These are phyloP conservation scores for Cutaneotrichosporon sp. DNA, from an alignment of 1,284 basidiomycete genomes.

Conservation along the genomic window DNA sequence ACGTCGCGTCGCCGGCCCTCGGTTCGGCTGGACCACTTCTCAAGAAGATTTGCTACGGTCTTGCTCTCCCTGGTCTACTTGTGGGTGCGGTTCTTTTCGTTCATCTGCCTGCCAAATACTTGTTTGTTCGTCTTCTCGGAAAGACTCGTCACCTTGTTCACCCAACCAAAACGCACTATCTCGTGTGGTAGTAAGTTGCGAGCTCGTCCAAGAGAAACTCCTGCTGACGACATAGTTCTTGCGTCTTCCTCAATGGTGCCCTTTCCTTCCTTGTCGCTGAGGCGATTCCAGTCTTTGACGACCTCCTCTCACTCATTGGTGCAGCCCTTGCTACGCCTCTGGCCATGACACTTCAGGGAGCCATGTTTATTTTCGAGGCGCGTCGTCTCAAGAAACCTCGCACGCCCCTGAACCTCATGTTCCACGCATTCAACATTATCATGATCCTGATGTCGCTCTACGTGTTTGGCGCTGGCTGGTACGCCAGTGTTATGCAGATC, in stretches of 20 bases:
- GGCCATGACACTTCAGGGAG: slow-evolving; percentile 1
- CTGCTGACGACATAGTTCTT: slow-evolving; percentile 17
- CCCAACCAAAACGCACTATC: slow-evolving; percentile 57
- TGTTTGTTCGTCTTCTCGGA: slow-evolving; percentile 21
- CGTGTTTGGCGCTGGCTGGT: slow-evolving; percentile 15
- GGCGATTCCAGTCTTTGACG: slow-evolving; percentile 16
- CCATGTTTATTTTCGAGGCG: slow-evolving; percentile 14
- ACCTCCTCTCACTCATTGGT: slow-evolving; percentile 9
- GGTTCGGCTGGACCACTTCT: slow-evolving; percentile 46
- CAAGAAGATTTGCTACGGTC: slow-evolving; percentile 39
- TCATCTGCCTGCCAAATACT: slow-evolving; percentile 10
- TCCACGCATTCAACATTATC: slow-evolving; percentile 23
- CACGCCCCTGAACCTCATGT: slow-evolving; percentile 3
- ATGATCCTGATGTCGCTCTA: slow-evolving; percentile 31
- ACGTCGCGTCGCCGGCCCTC: slow-evolving; percentile 48
- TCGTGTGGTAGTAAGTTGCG: slow-evolving; percentile 54
- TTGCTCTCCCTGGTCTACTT: slow-evolving; percentile 36
- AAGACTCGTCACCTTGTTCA: slow-evolving; percentile 55
- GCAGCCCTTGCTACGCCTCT: slow-evolving; percentile 8
- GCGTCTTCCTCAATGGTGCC: slow-evolving; percentile 37
- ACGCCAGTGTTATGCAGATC: slow-evolving; percentile 16
- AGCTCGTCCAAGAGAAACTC: not conserved
- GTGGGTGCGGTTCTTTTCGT: slow-evolving; percentile 29
- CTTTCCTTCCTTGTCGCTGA: slow-evolving; percentile 19
- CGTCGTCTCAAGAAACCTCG: slow-evolving; percentile 1